Base-by-base conservation (phyloP, 176 grass and related monocot genomes). In the Eragrostis curvula region DNA sequence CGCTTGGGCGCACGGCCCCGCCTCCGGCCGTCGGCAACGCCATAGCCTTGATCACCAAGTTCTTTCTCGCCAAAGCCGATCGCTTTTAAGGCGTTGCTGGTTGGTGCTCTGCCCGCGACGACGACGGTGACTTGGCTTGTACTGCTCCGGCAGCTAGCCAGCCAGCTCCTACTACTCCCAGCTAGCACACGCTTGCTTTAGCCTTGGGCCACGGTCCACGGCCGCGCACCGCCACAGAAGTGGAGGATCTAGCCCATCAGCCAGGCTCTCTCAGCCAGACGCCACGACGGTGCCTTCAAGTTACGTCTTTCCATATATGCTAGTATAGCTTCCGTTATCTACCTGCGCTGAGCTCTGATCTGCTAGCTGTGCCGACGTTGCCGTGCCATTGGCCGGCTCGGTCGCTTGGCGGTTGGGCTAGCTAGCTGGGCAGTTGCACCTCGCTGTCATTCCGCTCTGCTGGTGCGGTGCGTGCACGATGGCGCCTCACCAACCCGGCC, bases 101-200 rank as follows among this genome's bases (percentile, higher is more conserved):
- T 86, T 77, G 51, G 73, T 36, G 40, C 23, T 48, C 11, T 46
- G 11, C 55, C 27, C 5, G 40, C 3, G 13, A 9, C 73, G 21
- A 69, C 17, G 66, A 71, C 18, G 66, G 74, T 63, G 83, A 64
- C 70, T 81, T 75, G 77, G 59, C 69, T 57, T 68, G 77, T 39
- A 65, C 44, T 12, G 3, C 43, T 39, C 3, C 17, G 30, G 29
- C 32, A 9, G 17, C 44, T 32, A 49, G 51, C 18, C 14, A 39
- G 16, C 63, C 9, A n/a, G 6, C 52, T 58, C 23, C 55, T 58
- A 10, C 21, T 59, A 25, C 9, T n/a, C 44, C 7, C 7, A 25
- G 12, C 7, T n/a, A 5, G 7, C 11, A 12, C 62, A 24, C 28
- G 45, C 28, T 79, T 67, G 62, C 77, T 79, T 79, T 46, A 3